Evolutionary conservation across 805 yeast genomes (phyloP).

Genomic region (Saturnispora quitensis): DNA sequence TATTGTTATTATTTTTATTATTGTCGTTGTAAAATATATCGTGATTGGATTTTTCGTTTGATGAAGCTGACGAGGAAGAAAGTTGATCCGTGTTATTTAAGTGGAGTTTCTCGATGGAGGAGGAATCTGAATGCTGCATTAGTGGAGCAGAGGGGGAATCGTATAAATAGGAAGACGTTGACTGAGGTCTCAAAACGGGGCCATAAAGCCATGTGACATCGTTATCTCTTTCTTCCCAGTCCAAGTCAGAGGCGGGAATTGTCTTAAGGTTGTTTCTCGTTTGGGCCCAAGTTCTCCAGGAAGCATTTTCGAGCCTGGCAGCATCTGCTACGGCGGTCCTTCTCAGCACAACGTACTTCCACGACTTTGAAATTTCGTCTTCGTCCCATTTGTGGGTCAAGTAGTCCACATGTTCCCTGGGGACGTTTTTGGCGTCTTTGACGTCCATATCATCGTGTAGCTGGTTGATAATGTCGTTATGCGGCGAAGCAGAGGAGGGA

Average conservation of each 20-base stretch:
- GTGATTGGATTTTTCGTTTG: not conserved
- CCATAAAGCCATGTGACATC: conserved; percentile 99
- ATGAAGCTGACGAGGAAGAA: not conserved
- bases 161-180: not conserved
- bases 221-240: conserved; percentile 86
- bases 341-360: conserved; percentile 84
- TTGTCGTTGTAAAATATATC: not conserved
- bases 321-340: conserved; percentile 77
- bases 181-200: conserved; percentile 36
- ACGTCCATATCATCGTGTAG: conserved; percentile 82
- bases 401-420: conserved; percentile 89
- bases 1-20: not conserved
- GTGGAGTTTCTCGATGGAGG: not conserved
- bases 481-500: conserved; percentile 3
- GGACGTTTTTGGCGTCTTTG: conserved; percentile 66
- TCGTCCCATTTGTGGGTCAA: conserved; percentile 95
- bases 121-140: not conserved
- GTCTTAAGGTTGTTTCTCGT: conserved; percentile 63
- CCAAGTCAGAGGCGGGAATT: conserved; percentile 81
- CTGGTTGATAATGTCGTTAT: conserved; percentile 7
- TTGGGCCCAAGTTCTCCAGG: conserved; percentile 98
- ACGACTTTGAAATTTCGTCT: conserved; percentile 82
- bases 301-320: conserved; percentile 74
- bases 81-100: not conserved
- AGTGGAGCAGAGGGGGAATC: not conserved